Conservation (phyloP, 129 eudicot species). For the Sambucus nigra region DNA sequence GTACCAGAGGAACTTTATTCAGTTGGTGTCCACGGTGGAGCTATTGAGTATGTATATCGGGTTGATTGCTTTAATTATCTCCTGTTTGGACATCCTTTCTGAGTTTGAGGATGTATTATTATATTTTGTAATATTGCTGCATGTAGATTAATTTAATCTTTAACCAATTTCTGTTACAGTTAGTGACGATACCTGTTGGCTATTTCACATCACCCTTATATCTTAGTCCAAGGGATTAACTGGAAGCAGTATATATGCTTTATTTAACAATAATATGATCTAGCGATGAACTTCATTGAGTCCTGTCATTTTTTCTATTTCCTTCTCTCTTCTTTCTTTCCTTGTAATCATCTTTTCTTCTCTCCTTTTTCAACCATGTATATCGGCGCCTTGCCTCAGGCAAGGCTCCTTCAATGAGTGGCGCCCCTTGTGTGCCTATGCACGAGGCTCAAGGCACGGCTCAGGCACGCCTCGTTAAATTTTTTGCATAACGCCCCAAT, state of each 20-base stretch:
- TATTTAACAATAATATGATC: not conserved
- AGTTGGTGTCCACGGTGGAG: conserved; percentile 94
- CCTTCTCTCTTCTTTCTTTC: not conserved
- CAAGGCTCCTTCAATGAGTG: too few relatives aligned
- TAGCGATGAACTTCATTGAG: not conserved
- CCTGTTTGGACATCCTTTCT: not conserved
- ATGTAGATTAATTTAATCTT: not conserved
- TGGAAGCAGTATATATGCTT: not conserved
- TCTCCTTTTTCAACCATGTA: not conserved
- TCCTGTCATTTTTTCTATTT: not conserved
- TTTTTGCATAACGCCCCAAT: too few relatives aligned
- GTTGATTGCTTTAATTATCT: not conserved
- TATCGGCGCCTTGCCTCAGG: too few relatives aligned
- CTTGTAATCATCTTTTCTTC: not conserved
- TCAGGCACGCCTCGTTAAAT: too few relatives aligned
- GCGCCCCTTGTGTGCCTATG: too few relatives aligned
- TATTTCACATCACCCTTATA: not conserved
- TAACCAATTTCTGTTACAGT: not conserved
- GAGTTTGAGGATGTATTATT: not conserved
- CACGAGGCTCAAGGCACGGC: too few relatives aligned
- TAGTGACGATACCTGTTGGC: conserved; percentile 1
- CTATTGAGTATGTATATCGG: conserved; percentile 67
- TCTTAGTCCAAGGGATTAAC: too few relatives aligned
- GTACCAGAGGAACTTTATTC: conserved; percentile 94
- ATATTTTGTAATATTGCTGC: not conserved